phyloP scores from a whole-genome alignment of 441 rosid genomes.

The Cnidoscolus chayamansa region DNA sequence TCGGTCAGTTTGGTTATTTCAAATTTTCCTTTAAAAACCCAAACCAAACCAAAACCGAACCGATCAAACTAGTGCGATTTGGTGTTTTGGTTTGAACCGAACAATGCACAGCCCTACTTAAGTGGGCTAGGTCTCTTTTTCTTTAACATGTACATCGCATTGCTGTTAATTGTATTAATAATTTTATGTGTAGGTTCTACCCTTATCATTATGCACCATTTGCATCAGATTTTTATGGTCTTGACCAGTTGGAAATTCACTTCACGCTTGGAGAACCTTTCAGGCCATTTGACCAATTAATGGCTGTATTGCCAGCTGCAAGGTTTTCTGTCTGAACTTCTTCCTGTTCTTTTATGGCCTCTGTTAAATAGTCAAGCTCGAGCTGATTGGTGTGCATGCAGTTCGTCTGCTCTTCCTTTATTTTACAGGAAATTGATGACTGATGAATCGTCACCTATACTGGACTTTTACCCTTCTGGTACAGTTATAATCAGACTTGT shows the following conservation, averaged over 20 bases:
- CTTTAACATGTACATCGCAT: not conserved
- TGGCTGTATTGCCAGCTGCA: constrained; percentile 36
- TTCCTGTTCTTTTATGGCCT: not conserved
- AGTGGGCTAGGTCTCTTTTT: not conserved
- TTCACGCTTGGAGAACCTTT: constrained; percentile 33
- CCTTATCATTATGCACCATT: constrained; percentile 44
- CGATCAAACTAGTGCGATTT: too few species aligned
- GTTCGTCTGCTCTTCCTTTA: constrained; percentile 36
- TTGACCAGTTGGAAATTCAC: constrained; percentile 25
- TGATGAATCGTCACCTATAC: constrained; percentile 28
- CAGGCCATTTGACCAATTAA: constrained; percentile 35
- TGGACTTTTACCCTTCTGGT: constrained; percentile 36
- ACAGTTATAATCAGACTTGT: not conserved
- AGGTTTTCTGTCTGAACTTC: constrained; percentile 21
- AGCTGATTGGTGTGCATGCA: constrained; percentile 16
- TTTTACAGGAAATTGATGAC: constrained; percentile 33
- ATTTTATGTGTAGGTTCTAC: constrained; percentile 30
- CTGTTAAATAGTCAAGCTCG: not conserved
- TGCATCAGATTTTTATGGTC: constrained; percentile 35
- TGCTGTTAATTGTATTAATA: not conserved
- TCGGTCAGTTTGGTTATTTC: too few species aligned
- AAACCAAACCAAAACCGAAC: too few species aligned
- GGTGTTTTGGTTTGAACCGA: not conserved
- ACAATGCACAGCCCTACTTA: not conserved
- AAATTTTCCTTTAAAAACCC: too few species aligned